phyloP scores from a whole-genome alignment of 2,329 filamentous ascomycete species.

The Aspergillus phoenicis region DNA sequence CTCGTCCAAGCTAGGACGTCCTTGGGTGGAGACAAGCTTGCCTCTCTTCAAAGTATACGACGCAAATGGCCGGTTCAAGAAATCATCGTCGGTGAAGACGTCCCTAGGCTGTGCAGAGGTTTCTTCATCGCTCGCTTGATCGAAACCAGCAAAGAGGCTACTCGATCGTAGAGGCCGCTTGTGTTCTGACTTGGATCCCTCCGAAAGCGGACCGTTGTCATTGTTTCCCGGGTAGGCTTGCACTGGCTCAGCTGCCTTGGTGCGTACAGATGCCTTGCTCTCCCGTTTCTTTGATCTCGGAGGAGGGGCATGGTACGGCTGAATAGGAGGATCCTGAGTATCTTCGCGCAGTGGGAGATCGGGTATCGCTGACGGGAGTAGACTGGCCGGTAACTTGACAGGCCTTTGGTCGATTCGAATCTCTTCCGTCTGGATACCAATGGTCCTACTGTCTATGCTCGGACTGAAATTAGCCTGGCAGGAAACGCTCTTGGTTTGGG shows the following conservation, averaged over 20 bases:
- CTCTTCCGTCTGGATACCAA: constrained; percentile 81
- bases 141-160: constrained; percentile 85
- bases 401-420: constrained; percentile 81
- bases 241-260: constrained; percentile 47
- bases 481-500: constrained; percentile 76
- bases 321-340: constrained; percentile 31
- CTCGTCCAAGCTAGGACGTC: constrained; percentile 36
- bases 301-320: constrained; percentile 38
- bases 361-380: constrained; percentile 76
- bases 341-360: constrained; percentile 47
- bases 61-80: constrained; percentile 48
- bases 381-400: constrained; percentile 72
- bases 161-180: constrained; percentile 74
- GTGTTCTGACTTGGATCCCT: constrained; percentile 59
- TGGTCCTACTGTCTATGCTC: constrained; percentile 53
- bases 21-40: constrained; percentile 44
- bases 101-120: constrained; percentile 29
- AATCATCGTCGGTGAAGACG: constrained; percentile 48
- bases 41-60: constrained; percentile 47
- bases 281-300: constrained; percentile 37
- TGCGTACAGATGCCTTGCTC: constrained; percentile 26
- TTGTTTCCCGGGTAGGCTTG: constrained; percentile 78
- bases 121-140: constrained; percentile 63
- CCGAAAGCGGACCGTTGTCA: constrained; percentile 72
- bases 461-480: constrained; percentile 71